These are phyloP conservation scores for Ogataea glucozyma DNA, from an alignment of 805 yeast genomes.

Conservation along the genomic window DNA sequence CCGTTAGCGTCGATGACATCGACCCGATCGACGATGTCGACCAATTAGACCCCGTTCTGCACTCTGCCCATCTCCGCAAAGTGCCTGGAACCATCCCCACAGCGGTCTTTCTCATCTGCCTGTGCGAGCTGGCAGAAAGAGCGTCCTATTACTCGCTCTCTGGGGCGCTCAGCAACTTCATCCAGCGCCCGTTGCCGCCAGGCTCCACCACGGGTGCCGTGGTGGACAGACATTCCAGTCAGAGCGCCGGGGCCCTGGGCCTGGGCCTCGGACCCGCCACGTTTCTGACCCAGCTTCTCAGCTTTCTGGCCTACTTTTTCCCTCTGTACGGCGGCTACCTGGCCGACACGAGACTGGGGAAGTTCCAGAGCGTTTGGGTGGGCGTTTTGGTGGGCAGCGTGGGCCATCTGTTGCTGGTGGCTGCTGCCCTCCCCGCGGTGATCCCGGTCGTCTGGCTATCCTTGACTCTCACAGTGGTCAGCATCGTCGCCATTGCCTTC, in stretches of 20 bases:
- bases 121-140: conserved; percentile 53
- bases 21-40: conserved; percentile 2
- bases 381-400: conserved; percentile 48
- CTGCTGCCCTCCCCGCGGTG: conserved; percentile 48
- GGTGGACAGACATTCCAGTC: conserved; percentile 40
- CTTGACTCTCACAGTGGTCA: conserved; percentile 39
- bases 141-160: conserved; percentile 53
- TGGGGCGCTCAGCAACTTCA: conserved; percentile 50
- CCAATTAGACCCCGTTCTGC: conserved; percentile 1
- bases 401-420: conserved; percentile 47
- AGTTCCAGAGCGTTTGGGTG: conserved; percentile 46
- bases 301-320: conserved; percentile 48
- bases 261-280: conserved; percentile 47
- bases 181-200: conserved; percentile 51
- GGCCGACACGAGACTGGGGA: conserved; percentile 51
- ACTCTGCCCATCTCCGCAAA: conserved; percentile 16
- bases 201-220: conserved; percentile 41
- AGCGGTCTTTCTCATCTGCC: conserved; percentile 31
- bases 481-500: conserved; percentile 39
- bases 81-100: conserved; percentile 29
- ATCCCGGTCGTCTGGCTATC: conserved; percentile 31
- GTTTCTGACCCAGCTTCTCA: conserved; percentile 46
- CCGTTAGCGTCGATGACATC: not conserved
- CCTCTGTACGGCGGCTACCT: conserved; percentile 53
- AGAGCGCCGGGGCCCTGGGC: conserved; percentile 50